A percentile compares a stretch with the other conserved stretches of the same genome.
Evolutionary conservation across 140 eudicot species (phyloP).

Genomic region (Cichorium intybus): DNA sequence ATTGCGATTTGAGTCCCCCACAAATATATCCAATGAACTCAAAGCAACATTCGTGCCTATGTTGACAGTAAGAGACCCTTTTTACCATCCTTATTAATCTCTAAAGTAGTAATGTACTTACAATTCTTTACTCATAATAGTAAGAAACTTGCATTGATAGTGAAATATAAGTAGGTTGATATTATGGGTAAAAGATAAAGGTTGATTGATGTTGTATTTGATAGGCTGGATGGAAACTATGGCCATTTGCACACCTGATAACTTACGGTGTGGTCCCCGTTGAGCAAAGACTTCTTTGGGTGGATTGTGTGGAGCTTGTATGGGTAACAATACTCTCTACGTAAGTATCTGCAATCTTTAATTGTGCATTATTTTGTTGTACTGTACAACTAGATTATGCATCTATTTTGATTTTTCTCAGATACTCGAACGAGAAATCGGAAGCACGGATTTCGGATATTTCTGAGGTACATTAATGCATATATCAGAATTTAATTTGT

Average conservation of each 20-base stretch:
- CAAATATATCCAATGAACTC: slow-evolving; percentile 52
- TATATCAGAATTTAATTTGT: no score
- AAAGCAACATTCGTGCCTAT: slow-evolving; percentile 76
- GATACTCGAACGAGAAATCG: slow-evolving; percentile 49
- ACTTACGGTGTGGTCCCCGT: slow-evolving; percentile 92
- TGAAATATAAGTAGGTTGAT: no score
- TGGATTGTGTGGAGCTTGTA: slow-evolving; percentile 92
- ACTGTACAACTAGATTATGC: slow-evolving; percentile 9
- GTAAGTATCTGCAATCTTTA: slow-evolving; percentile 41
- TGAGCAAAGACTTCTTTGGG: slow-evolving; percentile 97
- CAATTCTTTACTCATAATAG: no score
- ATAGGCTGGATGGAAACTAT: slow-evolving; percentile 99
- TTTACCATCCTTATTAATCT: background rate
- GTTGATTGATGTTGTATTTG: background rate
- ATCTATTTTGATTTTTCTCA: slow-evolving; percentile 1
- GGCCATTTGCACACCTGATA: slow-evolving; percentile 95
- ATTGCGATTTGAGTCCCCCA: slow-evolving; percentile 76
- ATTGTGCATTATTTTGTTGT: background rate
- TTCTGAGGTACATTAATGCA: no score
- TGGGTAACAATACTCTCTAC: slow-evolving; percentile 98
- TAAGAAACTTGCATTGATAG: no score
- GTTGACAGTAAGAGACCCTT: slow-evolving; percentile 64
- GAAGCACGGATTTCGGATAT: slow-evolving; percentile 35
- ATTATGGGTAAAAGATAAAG: background rate
- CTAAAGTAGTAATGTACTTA: background rate